Evolutionary conservation across 164 flowering plant species (phyloP).

Genomic region (Macadamia tetraphylla): DNA sequence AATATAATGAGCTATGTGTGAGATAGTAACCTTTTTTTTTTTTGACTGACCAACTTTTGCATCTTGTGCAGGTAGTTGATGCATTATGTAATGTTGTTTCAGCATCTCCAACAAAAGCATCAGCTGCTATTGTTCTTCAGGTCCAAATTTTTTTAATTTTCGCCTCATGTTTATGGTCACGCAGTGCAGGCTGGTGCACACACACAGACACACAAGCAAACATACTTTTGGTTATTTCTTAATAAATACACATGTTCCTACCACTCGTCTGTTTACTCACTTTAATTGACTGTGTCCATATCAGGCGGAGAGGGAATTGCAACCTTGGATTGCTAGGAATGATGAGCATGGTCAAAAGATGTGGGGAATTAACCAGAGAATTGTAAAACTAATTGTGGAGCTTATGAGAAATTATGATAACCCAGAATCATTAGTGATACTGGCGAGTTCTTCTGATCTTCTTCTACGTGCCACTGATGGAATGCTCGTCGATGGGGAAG

Average conservation of each 20-base stretch:
- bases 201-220: neutral
- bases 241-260: constrained; percentile 1
- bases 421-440: constrained; percentile 74
- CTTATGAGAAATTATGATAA: constrained; percentile 83
- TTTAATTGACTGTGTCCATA: constrained; percentile 24
- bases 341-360: constrained; percentile 85
- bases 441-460: constrained; percentile 86
- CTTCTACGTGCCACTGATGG: constrained; percentile 97
- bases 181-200: no score
- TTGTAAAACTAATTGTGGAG: constrained; percentile 77
- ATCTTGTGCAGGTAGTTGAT: constrained; percentile 68
- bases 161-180: no score
- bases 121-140: constrained; percentile 93
- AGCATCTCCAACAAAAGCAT: constrained; percentile 85
- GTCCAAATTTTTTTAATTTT: constrained; percentile 33
- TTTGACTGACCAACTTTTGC: constrained; percentile 10
- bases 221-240: neutral
- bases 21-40: neutral
- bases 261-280: constrained; percentile 23
- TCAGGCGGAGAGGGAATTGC: constrained; percentile 93
- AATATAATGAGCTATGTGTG: neutral
- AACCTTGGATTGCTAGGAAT: constrained; percentile 94
- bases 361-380: constrained; percentile 92
- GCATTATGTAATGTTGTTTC: constrained; percentile 91
- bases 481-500: constrained; percentile 96